Evolutionary conservation across 495 filamentous ascomycete species (phyloP), one percentile per base, ranked within the genome.

Genomic region (Neurospora tetrasperma): DNA sequence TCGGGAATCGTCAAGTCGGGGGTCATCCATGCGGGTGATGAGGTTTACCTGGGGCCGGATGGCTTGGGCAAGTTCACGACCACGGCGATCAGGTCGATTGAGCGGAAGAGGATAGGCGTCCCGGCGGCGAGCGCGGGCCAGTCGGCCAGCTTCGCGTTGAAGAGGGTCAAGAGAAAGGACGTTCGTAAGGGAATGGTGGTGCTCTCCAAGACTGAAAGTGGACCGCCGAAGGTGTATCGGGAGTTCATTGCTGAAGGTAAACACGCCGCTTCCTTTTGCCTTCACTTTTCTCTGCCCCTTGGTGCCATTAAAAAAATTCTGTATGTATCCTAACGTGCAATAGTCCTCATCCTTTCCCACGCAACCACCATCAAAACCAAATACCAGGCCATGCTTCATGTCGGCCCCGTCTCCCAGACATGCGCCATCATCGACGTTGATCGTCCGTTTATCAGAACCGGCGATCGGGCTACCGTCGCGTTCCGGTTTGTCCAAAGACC

Each of bases 101-200:
- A 99, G 82, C 89, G 96, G 23, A 99, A 98, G 86, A 88, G 96
- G 9, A 96, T 98, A 72, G 87, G 88, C 31, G 96, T 97, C 3
- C 94, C 94, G 2, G 92, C 91, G 5, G 94, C 93, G 72, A 92
- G 92, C 54, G 96, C 96, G 0, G 96, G 96, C 0, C 96, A 98
- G 80, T 94, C 91, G 40, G 96, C 93, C 4, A 95, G 92, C 5
- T 97, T 99, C 76, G 96, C 96, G 3, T 79, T 99, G 69, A 92
- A 94, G 74, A 88, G 92, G 68, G 87, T 99, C 0, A 87, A 93
- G 38, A 84, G 96, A 31, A 97, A 96, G 83, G 96, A 99, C 79
- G 96, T 99, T 0, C 89, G 96, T 41, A 99, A 99, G 86, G 96
- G 96, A 31, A 98, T 98, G 96, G 96, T 99, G 0, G 95, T 98